These are phyloP conservation scores for Gastrodia elata DNA, from an alignment of 106 monocot species.

Conservation along the genomic window DNA sequence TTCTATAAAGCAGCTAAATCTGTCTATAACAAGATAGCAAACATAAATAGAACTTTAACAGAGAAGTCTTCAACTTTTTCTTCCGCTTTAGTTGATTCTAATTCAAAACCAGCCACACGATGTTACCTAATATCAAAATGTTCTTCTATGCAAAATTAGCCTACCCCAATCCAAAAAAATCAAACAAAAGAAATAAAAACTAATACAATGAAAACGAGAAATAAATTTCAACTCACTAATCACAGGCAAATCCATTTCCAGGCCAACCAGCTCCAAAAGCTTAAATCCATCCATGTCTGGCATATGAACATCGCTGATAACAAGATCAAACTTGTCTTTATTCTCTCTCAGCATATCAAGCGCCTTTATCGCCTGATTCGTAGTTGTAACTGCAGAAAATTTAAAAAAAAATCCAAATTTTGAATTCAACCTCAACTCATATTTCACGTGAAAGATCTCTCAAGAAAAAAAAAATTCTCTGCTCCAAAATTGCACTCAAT, in stretches of 20 bases:
- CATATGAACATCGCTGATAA: slow-evolving; percentile 55
- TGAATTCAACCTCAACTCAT: neutral
- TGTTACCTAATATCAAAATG: neutral
- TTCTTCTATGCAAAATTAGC: neutral
- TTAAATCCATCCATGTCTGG: slow-evolving; percentile 49
- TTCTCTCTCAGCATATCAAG: slow-evolving; percentile 38
- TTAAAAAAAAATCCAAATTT: neutral
- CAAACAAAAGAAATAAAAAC: neutral
- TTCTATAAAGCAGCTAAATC: neutral
- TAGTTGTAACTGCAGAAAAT: slow-evolving; percentile 27
- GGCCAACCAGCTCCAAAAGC: slow-evolving; percentile 45
- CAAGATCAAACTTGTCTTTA: slow-evolving; percentile 40
- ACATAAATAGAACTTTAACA: neutral
- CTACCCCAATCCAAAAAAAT: neutral
- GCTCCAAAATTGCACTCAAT: neutral
- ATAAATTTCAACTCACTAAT: slow-evolving; percentile 25
- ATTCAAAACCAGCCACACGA: neutral
- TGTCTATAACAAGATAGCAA: neutral
- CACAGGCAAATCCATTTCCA: slow-evolving; percentile 54
- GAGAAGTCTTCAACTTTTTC: neutral
- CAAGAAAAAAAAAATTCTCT: neutral
- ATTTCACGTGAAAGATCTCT: neutral
- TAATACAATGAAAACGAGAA: neutral
- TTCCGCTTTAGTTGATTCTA: neutral
- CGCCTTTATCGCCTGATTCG: slow-evolving; percentile 18